phyloP scores from a whole-genome alignment of 768 basidiomycete genomes.

The Mycena olivaceomarginata region DNA sequence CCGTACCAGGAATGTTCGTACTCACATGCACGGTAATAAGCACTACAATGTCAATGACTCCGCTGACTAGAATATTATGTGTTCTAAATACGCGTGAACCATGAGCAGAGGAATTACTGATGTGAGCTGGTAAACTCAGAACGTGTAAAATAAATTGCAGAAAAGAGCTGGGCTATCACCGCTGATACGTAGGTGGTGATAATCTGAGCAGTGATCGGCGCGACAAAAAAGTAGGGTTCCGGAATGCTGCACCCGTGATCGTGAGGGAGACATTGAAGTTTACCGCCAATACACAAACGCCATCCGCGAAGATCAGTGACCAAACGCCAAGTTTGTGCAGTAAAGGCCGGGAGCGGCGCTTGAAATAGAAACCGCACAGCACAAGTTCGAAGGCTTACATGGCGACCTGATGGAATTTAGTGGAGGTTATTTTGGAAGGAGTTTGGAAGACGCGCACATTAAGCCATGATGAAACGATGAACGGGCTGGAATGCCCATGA shows the following conservation, averaged over 20 bases:
- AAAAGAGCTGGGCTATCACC: constrained; percentile 17
- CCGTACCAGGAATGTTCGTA: too few relatives aligned
- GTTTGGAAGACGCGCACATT: neutral
- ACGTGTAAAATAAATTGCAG: constrained; percentile 1
- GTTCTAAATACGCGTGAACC: neutral
- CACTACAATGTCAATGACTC: neutral
- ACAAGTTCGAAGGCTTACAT: constrained; percentile 19
- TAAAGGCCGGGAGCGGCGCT: neutral
- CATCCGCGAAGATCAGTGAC: constrained; percentile 15
- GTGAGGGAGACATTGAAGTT: constrained; percentile 1
- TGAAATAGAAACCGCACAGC: neutral
- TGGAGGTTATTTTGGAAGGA: too few relatives aligned
- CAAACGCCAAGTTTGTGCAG: constrained; percentile 1
- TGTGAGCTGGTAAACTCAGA: neutral
- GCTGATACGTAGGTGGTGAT: constrained; percentile 6
- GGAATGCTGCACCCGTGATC: neutral
- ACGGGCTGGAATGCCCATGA: too few relatives aligned
- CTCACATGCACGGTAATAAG: constrained; percentile 7
- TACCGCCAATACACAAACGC: constrained; percentile 1
- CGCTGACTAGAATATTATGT: neutral
- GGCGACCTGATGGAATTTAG: neutral
- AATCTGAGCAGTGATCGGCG: neutral
- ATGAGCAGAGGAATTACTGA: neutral
- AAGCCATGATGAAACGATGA: constrained; percentile 11
- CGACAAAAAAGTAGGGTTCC: neutral